Conservation (phyloP, 2,329 filamentous ascomycete genomes). For the Paramyrothecium roridum region DNA sequence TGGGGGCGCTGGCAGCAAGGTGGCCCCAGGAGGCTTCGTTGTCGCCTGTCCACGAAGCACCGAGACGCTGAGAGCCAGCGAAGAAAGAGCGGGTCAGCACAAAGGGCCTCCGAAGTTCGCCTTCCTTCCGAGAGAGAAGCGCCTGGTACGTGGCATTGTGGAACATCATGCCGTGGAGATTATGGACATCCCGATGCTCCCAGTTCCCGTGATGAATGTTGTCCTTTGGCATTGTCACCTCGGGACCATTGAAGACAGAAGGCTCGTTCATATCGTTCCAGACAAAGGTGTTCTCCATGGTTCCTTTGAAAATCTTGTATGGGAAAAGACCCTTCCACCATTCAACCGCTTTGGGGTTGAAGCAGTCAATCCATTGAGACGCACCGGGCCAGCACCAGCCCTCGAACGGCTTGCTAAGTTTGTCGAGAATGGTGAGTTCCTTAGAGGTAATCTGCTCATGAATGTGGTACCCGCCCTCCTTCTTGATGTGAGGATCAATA, state of each 20-base stretch:
- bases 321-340: slow-evolving; percentile 93
- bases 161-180: slow-evolving; percentile 91
- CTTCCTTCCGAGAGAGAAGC: slow-evolving; percentile 78
- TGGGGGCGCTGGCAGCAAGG: slow-evolving; percentile 83
- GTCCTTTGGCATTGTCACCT: slow-evolving; percentile 98
- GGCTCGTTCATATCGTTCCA: slow-evolving; percentile 99
- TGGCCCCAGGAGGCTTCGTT: slow-evolving; percentile 94
- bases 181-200: slow-evolving; percentile 97
- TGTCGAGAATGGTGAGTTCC: slow-evolving; percentile 81
- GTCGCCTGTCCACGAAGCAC: slow-evolving; percentile 98
- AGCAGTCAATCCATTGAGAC: slow-evolving; percentile 93
- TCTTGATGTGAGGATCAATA: slow-evolving; percentile 98
- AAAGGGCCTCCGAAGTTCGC: slow-evolving; percentile 82
- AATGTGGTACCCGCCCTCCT: slow-evolving; percentile 72
- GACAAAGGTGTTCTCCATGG: slow-evolving; percentile 81
- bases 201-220: slow-evolving; percentile 87
- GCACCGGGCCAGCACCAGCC: slow-evolving; percentile 99
- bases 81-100: slow-evolving; percentile 91
- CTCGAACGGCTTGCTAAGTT: slow-evolving; percentile 84
- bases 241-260: slow-evolving; percentile 96
- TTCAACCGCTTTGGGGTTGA: slow-evolving; percentile 81
- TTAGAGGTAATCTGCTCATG: slow-evolving; percentile 80
- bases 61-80: slow-evolving; percentile 82
- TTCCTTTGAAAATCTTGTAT: slow-evolving; percentile 84
- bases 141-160: slow-evolving; percentile 91